Conservation (phyloP, 306 rosid species). For the Vachellia pachyceras region DNA sequence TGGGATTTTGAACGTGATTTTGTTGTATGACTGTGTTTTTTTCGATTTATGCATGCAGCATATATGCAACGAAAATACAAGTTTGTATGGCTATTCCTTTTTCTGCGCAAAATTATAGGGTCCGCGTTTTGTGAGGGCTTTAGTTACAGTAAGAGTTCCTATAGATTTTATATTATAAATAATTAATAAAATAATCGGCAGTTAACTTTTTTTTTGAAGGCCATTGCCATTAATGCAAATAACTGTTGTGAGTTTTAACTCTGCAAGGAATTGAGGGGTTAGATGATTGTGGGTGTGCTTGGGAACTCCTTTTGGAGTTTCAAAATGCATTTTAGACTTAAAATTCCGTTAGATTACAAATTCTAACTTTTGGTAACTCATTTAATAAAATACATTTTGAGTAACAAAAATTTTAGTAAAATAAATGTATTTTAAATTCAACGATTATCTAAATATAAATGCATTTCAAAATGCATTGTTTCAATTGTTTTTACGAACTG, state of each 20-base stretch:
- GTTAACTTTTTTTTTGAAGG: neutral
- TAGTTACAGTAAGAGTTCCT: neutral
- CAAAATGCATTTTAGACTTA: no score
- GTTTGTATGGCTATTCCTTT: neutral
- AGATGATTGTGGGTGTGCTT: no score
- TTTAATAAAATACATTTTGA: no score
- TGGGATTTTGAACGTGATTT: slow-evolving; percentile 11
- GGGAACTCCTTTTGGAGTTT: no score
- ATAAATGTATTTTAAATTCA: no score
- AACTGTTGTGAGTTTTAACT: neutral
- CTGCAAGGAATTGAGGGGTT: neutral
- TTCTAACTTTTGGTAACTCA: no score
- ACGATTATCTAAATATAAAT: no score
- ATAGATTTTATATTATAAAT: neutral
- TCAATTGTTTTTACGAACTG: no score
- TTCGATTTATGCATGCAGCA: slow-evolving; percentile 15
- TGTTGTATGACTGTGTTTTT: neutral
- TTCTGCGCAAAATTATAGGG: neutral
- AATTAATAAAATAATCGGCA: neutral
- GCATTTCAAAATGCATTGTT: no score
- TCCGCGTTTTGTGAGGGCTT: neutral
- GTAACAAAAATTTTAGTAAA: no score
- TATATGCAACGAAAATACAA: neutral
- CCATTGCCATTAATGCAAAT: neutral
- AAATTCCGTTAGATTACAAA: no score